A percentile compares a stretch with the other conserved stretches of the same genome.
phyloP scores from a whole-genome alignment of 495 filamentous ascomycete species.

The Penicillium roqueforti region DNA sequence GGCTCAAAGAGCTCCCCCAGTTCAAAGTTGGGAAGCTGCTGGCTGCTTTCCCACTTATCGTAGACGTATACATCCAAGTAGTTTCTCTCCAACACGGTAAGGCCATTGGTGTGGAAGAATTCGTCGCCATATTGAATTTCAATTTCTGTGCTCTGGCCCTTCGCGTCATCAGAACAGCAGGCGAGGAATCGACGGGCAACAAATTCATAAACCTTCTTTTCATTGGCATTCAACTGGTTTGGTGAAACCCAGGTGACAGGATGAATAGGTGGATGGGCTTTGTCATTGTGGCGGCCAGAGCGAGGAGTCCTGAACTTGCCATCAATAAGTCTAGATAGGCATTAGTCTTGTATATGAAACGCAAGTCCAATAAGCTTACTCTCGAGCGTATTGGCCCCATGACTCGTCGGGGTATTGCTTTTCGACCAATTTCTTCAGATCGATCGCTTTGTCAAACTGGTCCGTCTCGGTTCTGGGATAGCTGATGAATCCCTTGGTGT shows the following conservation, averaged over 20 bases:
- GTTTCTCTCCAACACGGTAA: conserved; percentile 84
- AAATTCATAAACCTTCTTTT: conserved; percentile 85
- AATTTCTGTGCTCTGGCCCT: conserved; percentile 78
- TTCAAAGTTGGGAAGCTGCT: conserved; percentile 72
- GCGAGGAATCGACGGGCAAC: conserved; percentile 91
- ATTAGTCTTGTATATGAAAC: conserved; percentile 8
- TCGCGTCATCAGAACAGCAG: conserved; percentile 92
- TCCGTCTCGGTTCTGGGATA: conserved; percentile 98
- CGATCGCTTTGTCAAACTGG: conserved; percentile 87
- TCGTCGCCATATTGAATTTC: conserved; percentile 83
- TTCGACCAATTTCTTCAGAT: conserved; percentile 72
- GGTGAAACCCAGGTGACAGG: conserved; percentile 75
- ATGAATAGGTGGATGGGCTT: conserved; percentile 96
- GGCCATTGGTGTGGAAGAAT: conserved; percentile 69
- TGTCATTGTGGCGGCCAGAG: conserved; percentile 82
- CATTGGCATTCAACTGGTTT: conserved; percentile 55
- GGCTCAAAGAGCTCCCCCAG: conserved; percentile 80
- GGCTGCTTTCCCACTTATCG: conserved; percentile 89
- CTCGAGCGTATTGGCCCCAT: conserved; percentile 82
- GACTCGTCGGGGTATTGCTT: conserved; percentile 71
- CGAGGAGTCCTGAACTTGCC: conserved; percentile 79
- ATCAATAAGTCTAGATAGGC: conserved; percentile 54
- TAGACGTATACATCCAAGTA: conserved; percentile 96
- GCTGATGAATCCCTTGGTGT: conserved; percentile 92
- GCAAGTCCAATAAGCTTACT: conserved; percentile 27